phyloP scores from a whole-genome alignment of 106 monocot species.

The Phalaenopsis equestris region DNA sequence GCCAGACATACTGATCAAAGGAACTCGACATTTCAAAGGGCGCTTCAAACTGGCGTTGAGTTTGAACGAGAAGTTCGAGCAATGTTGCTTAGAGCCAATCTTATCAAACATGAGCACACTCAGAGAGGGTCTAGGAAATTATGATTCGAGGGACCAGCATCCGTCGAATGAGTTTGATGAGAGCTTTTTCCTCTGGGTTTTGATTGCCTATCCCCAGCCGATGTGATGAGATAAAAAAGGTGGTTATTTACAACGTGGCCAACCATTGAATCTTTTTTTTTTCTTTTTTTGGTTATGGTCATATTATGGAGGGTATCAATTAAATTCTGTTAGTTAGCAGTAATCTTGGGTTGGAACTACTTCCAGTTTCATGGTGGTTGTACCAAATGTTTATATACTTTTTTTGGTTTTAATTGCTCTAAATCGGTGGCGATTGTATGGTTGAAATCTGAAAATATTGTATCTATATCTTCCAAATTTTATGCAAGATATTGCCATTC shows the following conservation, averaged over 20 bases:
- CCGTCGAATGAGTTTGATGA: neutral
- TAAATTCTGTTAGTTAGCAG: neutral
- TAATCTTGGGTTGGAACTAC: neutral
- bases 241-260: neutral
- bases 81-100: conserved; percentile 80
- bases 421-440: no score
- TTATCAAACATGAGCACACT: conserved; percentile 65
- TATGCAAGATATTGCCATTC: no score
- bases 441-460: no score
- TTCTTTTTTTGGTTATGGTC: neutral
- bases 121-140: conserved; percentile 34
- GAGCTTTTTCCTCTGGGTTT: neutral
- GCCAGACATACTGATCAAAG: conserved; percentile 94
- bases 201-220: neutral
- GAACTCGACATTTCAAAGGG: conserved; percentile 79
- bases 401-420: no score
- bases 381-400: no score
- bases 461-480: no score
- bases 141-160: conserved; percentile 9
- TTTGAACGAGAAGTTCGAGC: conserved; percentile 78
- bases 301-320: neutral
- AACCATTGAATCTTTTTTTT: neutral
- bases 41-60: conserved; percentile 69
- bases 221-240: neutral
- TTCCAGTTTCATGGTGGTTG: no score